Percentiles rank a stretch among this genome's conserved stretches.
Evolutionary conservation across 208 protist genomes (phyloP).

Genomic region (Wallacemonas sp.): DNA sequence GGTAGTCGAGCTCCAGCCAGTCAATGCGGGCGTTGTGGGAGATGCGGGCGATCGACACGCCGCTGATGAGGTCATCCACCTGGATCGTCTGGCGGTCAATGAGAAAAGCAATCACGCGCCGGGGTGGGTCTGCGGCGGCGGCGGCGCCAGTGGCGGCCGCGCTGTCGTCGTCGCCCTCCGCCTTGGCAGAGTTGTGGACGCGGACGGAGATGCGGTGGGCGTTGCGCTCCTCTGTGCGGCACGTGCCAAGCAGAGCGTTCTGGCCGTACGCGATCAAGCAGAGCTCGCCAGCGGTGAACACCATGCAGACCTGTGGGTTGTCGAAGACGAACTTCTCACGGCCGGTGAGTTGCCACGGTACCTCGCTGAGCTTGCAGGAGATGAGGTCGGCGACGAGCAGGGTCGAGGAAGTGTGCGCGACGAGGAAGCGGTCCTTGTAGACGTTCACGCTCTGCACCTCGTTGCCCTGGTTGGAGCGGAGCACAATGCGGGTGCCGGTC

Average conservation of each 20-base stretch:
- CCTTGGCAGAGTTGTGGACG: slow-evolving; percentile 53
- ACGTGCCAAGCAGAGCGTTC: slow-evolving; percentile 94
- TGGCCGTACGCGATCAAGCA: slow-evolving; percentile 97
- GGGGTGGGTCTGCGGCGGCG: slow-evolving; percentile 23
- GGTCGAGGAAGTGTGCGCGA: slow-evolving; percentile 94
- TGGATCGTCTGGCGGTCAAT: slow-evolving; percentile 95
- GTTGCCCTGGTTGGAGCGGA: slow-evolving; percentile 94
- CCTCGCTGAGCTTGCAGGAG: slow-evolving; percentile 94
- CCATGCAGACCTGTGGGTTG: slow-evolving; percentile 95
- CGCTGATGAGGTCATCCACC: slow-evolving; percentile 91
- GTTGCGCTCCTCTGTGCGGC: slow-evolving; percentile 95
- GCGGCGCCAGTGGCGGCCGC: not conserved
- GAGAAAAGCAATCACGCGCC: slow-evolving; percentile 95
- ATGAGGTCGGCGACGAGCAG: slow-evolving; percentile 96
- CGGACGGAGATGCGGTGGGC: slow-evolving; percentile 94
- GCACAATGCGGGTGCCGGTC: slow-evolving; percentile 87
- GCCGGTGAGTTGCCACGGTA: slow-evolving; percentile 91
- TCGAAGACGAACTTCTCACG: slow-evolving; percentile 96
- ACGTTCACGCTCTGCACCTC: slow-evolving; percentile 97
- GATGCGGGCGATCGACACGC: slow-evolving; percentile 86
- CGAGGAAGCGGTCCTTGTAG: slow-evolving; percentile 95
- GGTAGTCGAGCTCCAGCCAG: slow-evolving; percentile 96
- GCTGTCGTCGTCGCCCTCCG: slow-evolving; percentile 17
- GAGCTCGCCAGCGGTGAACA: slow-evolving; percentile 96
- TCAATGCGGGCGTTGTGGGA: slow-evolving; percentile 92